Evolutionary conservation across 768 basidiomycete genomes (phyloP).

Genomic region (Russula sp.): DNA sequence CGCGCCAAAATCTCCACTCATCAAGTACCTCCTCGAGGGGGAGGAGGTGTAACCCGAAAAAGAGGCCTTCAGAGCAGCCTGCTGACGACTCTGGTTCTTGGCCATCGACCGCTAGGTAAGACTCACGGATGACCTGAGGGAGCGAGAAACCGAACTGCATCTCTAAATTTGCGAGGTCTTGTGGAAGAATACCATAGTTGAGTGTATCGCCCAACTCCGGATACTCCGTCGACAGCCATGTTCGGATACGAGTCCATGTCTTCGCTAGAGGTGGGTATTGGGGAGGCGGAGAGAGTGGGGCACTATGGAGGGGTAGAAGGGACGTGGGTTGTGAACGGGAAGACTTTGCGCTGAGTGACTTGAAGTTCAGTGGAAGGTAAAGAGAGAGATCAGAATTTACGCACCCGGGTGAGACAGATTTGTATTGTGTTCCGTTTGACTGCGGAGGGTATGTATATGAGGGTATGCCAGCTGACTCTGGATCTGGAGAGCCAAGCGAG

Average conservation of each 20-base stretch:
- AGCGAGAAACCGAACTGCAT: constrained; percentile 77
- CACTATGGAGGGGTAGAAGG: constrained; percentile 63
- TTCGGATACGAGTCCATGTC: constrained; percentile 78
- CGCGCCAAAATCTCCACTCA: constrained; percentile 96
- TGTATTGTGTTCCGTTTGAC: constrained; percentile 45
- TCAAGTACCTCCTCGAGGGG: constrained; percentile 89
- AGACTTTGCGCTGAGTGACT: constrained; percentile 27
- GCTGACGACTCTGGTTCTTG: constrained; percentile 89
- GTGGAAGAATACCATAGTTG: constrained; percentile 80
- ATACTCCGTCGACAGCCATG: constrained; percentile 80
- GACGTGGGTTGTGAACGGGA: constrained; percentile 44
- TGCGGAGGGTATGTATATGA: constrained; percentile 77
- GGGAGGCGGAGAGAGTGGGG: constrained; percentile 33
- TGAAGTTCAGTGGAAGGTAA: constrained; percentile 5
- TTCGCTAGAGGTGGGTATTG: constrained; percentile 71
- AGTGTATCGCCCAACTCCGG: constrained; percentile 94
- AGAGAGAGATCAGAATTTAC: constrained; percentile 2
- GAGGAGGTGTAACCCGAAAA: constrained; percentile 91
- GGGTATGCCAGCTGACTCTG: constrained; percentile 38
- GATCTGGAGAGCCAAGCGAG: constrained; percentile 39
- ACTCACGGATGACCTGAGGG: constrained; percentile 84
- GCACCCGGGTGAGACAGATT: constrained; percentile 54
- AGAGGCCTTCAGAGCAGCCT: constrained; percentile 83
- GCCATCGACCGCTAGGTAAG: constrained; percentile 81
- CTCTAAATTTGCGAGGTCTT: constrained; percentile 76